Base-by-base conservation (phyloP, 495 filamentous ascomycete species). In the Paragyromitra xinjiangensis region DNA sequence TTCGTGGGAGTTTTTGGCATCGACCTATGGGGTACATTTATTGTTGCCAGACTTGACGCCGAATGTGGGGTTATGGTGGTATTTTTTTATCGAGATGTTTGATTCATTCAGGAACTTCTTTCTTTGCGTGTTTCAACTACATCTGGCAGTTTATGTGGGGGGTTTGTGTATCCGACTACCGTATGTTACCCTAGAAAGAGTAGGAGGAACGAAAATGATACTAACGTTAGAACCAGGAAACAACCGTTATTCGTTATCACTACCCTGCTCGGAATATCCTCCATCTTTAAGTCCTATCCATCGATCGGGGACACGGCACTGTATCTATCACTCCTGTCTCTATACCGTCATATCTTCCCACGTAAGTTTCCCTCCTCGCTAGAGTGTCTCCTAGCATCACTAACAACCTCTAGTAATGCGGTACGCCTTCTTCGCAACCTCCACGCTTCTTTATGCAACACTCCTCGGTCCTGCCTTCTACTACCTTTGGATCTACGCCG, bases 31-130 rank as follows among this genome's bases (percentile, higher is more conserved):
- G 69, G 92, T 97, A 34, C 94, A 95, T 79, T 87, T 99, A 14
- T 89, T 95, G 3, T 89, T 99, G 3, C 94, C 94, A 0, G 96
- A 98, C 84, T 86, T 99, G 55, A 95, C 95, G 0, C 95, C 95
- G 26, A 99, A 98, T 77, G 91, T 96, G 50, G 95, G 95, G 1
- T 87, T 99, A 0, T 99, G 95, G 95, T 99, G 95, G 95, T 99
- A 99, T 85, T 99, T 98, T 84, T 98, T 99, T 85, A 96, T 95
- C 79, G 95, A 99, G 85, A 99, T 99, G 90, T 99, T 99, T 83
- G 95, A 99, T 84, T 95, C 94, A 4, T 99, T 99, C 87, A 90
- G 95, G 26, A 91, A 92, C 63, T 98, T 99, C 86, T 99, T 99
- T 87, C 87, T 99, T 2, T 96, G 92, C 24, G 94, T 98, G 6